Evolutionary conservation across 345 rosid species (phyloP).

Genomic region (Salix arbutifolia): DNA sequence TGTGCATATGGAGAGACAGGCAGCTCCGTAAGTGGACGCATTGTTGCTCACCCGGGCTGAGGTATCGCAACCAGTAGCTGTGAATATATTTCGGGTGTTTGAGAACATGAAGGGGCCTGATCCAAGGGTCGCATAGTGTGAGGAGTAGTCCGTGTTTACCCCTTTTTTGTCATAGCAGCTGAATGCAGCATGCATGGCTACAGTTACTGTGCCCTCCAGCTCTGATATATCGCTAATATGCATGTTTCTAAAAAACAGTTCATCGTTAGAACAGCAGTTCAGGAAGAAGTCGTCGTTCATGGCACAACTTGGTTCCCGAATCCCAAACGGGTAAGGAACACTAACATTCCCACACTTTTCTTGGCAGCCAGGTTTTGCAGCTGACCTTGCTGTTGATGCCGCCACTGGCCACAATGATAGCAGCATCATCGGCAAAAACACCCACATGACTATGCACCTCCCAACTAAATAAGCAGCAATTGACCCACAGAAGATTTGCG

Average conservation of each 20-base stretch:
- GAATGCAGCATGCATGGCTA: neutral
- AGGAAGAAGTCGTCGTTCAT: neutral
- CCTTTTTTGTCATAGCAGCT: slow-evolving; percentile 11
- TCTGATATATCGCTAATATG: neutral
- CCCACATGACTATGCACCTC: neutral
- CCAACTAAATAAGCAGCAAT: neutral
- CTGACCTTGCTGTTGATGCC: neutral
- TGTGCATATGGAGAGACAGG: too few species aligned
- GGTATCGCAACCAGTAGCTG: slow-evolving; percentile 25
- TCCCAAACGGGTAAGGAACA: slow-evolving; percentile 32
- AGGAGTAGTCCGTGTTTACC: too few species aligned
- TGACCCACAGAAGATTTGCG: neutral
- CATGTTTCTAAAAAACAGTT: neutral
- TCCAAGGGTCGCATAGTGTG: too few species aligned
- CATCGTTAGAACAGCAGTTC: neutral
- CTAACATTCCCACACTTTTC: slow-evolving; percentile 17
- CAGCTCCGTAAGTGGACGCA: too few species aligned
- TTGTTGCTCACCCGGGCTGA: rapidly evolving
- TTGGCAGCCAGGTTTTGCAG: slow-evolving; percentile 1
- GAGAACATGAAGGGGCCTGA: slow-evolving; percentile 7
- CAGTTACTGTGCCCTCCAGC: slow-evolving; percentile 5
- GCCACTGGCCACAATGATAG: neutral
- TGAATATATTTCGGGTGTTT: slow-evolving; percentile 18
- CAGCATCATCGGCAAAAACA: neutral
- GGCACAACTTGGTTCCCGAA: slow-evolving; percentile 9